These are phyloP conservation scores for Mortierella claussenii DNA, from an alignment of 192 early-diverging fungal species.

Conservation along the genomic window DNA sequence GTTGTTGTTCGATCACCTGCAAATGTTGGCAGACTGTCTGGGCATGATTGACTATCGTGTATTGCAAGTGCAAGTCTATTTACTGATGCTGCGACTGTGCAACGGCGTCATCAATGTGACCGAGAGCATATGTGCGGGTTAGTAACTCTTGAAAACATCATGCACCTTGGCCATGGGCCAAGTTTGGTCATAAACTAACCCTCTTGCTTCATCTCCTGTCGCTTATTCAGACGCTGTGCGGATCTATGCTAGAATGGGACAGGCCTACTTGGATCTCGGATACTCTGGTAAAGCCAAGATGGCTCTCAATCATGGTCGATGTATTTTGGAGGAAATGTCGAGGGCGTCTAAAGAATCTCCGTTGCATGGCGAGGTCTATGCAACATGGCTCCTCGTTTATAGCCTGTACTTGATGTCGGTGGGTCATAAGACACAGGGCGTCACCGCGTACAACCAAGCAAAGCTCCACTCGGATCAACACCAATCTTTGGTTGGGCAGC, in stretches of 20 bases:
- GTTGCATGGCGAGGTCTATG: slow-evolving; percentile 26
- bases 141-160: too few species aligned
- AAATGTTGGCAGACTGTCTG: slow-evolving; percentile 70
- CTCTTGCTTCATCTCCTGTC: not conserved
- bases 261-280: slow-evolving; percentile 70
- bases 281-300: slow-evolving; percentile 79
- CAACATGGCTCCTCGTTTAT: slow-evolving; percentile 65
- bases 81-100: slow-evolving; percentile 67
- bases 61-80: slow-evolving; percentile 63
- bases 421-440: slow-evolving; percentile 69
- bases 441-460: slow-evolving; percentile 32
- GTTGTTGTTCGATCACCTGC: slow-evolving; percentile 62
- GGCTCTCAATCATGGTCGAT: slow-evolving; percentile 63
- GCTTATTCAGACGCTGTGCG: slow-evolving; percentile 55
- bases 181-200: not conserved
- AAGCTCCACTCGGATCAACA: not conserved
- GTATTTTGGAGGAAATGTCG: slow-evolving; percentile 32
- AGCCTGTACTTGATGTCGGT: slow-evolving; percentile 66
- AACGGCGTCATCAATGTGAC: slow-evolving; percentile 54
- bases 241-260: slow-evolving; percentile 61
- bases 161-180: not conserved
- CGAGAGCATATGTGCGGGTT: slow-evolving; percentile 46
- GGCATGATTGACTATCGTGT: slow-evolving; percentile 64
- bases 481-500: not conserved
- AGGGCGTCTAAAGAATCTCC: not conserved